A percentile compares a stretch with the other conserved stretches of the same genome.
Conservation (phyloP, 1,284 basidiomycete species). For the Malassezia brasiliensis region DNA sequence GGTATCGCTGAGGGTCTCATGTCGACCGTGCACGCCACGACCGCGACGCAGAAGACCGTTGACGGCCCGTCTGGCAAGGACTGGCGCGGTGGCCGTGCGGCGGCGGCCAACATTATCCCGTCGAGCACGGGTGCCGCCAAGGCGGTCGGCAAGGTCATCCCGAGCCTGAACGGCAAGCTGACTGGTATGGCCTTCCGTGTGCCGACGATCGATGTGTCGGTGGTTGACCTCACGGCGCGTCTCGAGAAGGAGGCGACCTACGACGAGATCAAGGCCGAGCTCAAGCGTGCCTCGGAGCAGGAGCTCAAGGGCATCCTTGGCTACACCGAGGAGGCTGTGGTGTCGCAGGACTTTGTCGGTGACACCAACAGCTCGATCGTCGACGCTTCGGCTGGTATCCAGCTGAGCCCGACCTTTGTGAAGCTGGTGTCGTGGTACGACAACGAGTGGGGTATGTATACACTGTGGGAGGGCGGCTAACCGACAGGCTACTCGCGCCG, state of each 20-base stretch:
- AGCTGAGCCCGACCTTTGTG: conserved; percentile 85
- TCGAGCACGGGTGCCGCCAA: conserved; percentile 99
- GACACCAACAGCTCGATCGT: conserved; percentile 58
- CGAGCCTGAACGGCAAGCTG: conserved; percentile 85
- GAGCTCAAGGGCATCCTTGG: conserved; percentile 70
- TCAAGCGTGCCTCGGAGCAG: conserved; percentile 71
- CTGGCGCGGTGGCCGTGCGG: conserved; percentile 81
- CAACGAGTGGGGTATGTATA: conserved; percentile 65
- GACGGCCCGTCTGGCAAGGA: conserved; percentile 57
- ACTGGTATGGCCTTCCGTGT: conserved; percentile 96
- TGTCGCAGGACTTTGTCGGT: conserved; percentile 59
- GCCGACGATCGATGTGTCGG: conserved; percentile 91
- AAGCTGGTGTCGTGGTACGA: conserved; percentile 79
- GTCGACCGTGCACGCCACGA: conserved; percentile 82
- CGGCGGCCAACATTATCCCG: conserved; percentile 97
- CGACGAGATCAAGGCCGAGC: conserved; percentile 77
- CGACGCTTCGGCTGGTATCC: conserved; percentile 85
- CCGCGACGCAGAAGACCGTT: conserved; percentile 98
- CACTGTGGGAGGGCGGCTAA: not conserved
- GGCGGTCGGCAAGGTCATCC: conserved; percentile 96
- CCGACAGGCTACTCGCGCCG: conserved; percentile 69
- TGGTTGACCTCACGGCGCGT: conserved; percentile 92
- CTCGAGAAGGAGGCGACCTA: conserved; percentile 71
- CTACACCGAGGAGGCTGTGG: conserved; percentile 90
- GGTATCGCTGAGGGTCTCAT: conserved; percentile 60